Evolutionary conservation across 2,329 filamentous ascomycete genomes (phyloP), one percentile per base, ranked within the genome.

Genomic region (Bipolaris victoriae): DNA sequence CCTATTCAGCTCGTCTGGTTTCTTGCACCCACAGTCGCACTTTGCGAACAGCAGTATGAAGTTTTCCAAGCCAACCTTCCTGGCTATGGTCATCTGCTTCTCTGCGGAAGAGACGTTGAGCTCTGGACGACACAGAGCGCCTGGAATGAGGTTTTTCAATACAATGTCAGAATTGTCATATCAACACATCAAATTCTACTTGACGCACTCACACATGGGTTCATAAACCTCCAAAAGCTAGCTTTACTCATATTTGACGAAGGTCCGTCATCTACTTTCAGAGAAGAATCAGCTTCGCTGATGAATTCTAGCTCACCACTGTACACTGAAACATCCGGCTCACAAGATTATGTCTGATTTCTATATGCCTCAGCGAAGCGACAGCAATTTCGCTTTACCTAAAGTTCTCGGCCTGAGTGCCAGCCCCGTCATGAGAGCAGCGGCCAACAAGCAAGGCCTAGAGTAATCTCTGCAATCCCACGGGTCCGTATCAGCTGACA

Each of bases 231-330:
- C 66, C 70, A 79, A 0, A 80, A 79, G 2, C 75, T 96, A 20
- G 82, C 88, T 5, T 79, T 97, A 4, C 77, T 96, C 15, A 83
- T 96, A 0, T 90, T 96, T 65, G 92, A 97, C 68, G 92, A 97
- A 86, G 90, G 90, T 65, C 39, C 16, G 52, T 20, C 5, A n/a
- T n/a, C 22, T 11, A n/a, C 13, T n/a, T 15, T n/a, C 2, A 33
- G n/a, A 18, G 7, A 31, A 39, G 7, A 16, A 13, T 4, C 13
- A 15, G n/a, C 9, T 22, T 33, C 16, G n/a, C 55, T 68, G 24
- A 67, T 24, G 9, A 35, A 5, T 26, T 47, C 15, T 39, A 90
- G 92, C 90, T 9, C 92, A 96, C 70, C 88, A 92, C 70, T 94
- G 90, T 64, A 82, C 81, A 5, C 80, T 81, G 16, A 86, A 84